Base-by-base conservation (phyloP, 179 eudicot genomes). In the Pouteria campechiana region DNA sequence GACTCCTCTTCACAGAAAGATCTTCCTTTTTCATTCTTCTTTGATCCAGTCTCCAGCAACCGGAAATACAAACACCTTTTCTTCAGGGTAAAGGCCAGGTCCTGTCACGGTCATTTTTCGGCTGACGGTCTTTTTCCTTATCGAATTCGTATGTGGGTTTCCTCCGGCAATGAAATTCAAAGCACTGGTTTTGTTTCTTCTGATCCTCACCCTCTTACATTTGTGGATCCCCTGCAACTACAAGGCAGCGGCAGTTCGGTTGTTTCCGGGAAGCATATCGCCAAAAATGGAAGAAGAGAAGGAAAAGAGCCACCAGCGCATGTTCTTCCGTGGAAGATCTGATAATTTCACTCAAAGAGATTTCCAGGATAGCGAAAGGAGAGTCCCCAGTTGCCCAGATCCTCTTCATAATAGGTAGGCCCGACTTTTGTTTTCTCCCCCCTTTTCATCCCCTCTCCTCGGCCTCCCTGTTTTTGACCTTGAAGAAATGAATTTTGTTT, bases 321-420 rank as follows among this genome's bases (percentile, higher is more conserved):
- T 68, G 51, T 73, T 57, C 36, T 71, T 73, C 40, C 50, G 36
- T 3, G 48, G 50, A 46, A 55, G 48, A 28, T 31, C 24, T 17
- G 23, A 33, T 37, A 63, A 51, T 46, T 54, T 58, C 58, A 63
- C 5, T 25, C 2, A 35, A 3, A 32, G 25, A 23, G 44, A 43
- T 6, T 20, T 73, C 18, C 44, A 54, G 52, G 85, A 76, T 7
- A 27, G 15, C 43, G 74, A 76, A 53, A 41, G 94, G 58, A 76
- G 40, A 35, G 78, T 83, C 3, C 83, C 94, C 19, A 83, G 94
- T 52, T 75, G 94, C 67, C 84, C 94, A 48, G 94, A 83, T 73
- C 79, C 78, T 63, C 76, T 81, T 20, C 93, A 81, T 63, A 81
- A 81, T 56, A 44, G 75, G 74, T 51, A 28, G 54, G 24, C 24